These are phyloP conservation scores for Sporothrix curviconia DNA, from an alignment of 2,329 filamentous ascomycete genomes.

Conservation along the genomic window DNA sequence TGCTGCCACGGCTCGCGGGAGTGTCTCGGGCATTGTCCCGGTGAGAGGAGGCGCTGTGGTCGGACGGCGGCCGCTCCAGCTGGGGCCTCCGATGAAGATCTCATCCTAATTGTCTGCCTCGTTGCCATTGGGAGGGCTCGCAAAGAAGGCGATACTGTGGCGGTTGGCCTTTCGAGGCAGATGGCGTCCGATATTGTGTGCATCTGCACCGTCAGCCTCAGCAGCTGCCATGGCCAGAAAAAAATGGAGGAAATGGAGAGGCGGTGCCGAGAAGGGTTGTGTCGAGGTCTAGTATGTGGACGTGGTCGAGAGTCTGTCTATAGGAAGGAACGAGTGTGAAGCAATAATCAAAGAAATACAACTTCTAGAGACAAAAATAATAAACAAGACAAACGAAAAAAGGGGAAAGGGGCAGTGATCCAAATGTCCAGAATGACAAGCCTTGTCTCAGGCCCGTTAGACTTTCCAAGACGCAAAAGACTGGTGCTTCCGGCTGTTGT, in stretches of 20 bases:
- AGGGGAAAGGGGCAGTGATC: too few relatives aligned
- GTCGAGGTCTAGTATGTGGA: not conserved
- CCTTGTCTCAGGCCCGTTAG: not conserved
- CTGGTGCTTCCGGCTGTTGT: not conserved
- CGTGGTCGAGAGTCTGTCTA: not conserved
- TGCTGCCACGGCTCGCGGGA: not conserved
- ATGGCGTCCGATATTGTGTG: too few relatives aligned
- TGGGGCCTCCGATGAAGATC: constrained; percentile 3
- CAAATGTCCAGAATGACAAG: not conserved
- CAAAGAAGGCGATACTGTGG: too few relatives aligned
- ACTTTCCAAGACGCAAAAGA: not conserved
- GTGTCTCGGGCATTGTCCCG: not conserved
- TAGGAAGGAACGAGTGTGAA: not conserved
- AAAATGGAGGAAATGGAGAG: not conserved
- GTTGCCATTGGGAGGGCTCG: not conserved
- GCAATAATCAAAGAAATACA: too few relatives aligned
- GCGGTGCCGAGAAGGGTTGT: not conserved
- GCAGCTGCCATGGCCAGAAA: not conserved
- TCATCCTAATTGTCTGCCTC: constrained; percentile 5
- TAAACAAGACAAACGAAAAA: too few relatives aligned
- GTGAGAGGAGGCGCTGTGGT: not conserved
- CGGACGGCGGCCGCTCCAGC: too few relatives aligned
- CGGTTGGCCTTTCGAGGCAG: too few relatives aligned
- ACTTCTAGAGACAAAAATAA: too few relatives aligned
- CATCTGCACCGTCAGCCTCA: not conserved